Evolutionary conservation across 1,284 basidiomycete species (phyloP).

Genomic region (Macrocystidia cucumis): DNA sequence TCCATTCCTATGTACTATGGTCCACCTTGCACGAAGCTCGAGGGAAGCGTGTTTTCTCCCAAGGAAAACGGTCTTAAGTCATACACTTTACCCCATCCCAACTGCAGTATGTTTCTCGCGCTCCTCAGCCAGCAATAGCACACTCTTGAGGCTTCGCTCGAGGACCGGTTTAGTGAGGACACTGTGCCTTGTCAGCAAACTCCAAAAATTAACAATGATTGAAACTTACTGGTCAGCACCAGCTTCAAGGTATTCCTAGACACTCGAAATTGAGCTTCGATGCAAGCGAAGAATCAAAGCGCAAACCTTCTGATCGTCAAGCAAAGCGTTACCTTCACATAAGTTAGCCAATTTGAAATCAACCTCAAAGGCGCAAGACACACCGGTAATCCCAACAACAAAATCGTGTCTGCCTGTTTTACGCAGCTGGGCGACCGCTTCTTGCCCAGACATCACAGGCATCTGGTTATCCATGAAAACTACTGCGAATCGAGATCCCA

Average conservation of each 20-base stretch:
- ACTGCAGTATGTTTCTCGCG: conserved; percentile 12
- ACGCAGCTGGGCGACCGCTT: conserved; percentile 48
- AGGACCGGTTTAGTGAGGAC: conserved; percentile 46
- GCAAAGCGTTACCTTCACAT: conserved; percentile 51
- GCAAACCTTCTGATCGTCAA: conserved; percentile 43
- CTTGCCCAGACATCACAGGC: conserved; percentile 62
- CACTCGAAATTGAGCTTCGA: neutral
- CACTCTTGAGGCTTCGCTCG: conserved; percentile 31
- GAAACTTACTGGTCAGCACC: conserved; percentile 51
- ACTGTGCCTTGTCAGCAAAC: conserved; percentile 10
- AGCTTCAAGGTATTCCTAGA: conserved; percentile 50
- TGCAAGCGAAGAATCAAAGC: neutral
- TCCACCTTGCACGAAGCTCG: conserved; percentile 7
- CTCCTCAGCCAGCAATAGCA: conserved; percentile 30
- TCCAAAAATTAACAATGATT: neutral
- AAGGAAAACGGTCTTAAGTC: too few species aligned
- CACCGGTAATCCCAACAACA: conserved; percentile 56
- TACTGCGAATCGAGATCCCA: conserved; percentile 16
- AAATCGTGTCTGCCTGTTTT: conserved; percentile 48
- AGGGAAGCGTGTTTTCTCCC: too few species aligned
- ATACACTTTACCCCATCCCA: conserved; percentile 2
- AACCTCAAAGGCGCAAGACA: conserved; percentile 13
- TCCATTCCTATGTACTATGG: conserved; percentile 16
- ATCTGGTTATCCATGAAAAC: conserved; percentile 71
- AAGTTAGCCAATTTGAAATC: neutral